Evolutionary conservation across 2,329 filamentous ascomycete species (phyloP).

Genomic region (Phialophora tarda): DNA sequence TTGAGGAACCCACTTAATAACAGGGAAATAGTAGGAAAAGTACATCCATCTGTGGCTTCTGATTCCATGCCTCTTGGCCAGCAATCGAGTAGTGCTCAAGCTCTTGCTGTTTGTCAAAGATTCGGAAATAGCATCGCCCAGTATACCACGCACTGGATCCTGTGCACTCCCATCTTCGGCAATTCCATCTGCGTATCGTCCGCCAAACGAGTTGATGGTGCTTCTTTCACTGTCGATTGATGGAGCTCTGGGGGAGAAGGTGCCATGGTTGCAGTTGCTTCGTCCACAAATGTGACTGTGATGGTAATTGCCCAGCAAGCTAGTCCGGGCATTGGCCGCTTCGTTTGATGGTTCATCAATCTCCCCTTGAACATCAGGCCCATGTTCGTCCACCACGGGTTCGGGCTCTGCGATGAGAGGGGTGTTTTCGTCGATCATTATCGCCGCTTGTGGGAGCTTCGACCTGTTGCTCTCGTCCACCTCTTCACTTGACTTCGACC

Average conservation of each 20-base stretch:
- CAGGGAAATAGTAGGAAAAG: slow-evolving; percentile 88
- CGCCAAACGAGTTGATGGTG: slow-evolving; percentile 41
- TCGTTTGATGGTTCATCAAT: slow-evolving; percentile 34
- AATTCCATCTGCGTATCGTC: slow-evolving; percentile 35
- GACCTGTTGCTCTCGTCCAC: neutral
- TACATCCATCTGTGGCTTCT: slow-evolving; percentile 81
- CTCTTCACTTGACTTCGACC: slow-evolving; percentile 30
- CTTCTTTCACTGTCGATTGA: slow-evolving; percentile 54
- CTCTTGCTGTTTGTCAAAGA: slow-evolving; percentile 48
- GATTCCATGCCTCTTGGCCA: slow-evolving; percentile 75
- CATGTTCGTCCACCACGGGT: slow-evolving; percentile 22
- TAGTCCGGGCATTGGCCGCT: slow-evolving; percentile 45
- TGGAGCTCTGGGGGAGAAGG: slow-evolving; percentile 71
- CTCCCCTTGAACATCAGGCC: slow-evolving; percentile 19
- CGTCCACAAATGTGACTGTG: slow-evolving; percentile 48
- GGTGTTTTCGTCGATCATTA: slow-evolving; percentile 15
- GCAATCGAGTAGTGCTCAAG: slow-evolving; percentile 72
- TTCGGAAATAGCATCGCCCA: slow-evolving; percentile 53
- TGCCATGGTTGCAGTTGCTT: slow-evolving; percentile 70
- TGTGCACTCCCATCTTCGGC: slow-evolving; percentile 33
- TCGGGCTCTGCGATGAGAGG: slow-evolving; percentile 31
- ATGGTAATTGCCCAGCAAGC: slow-evolving; percentile 50
- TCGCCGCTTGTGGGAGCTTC: slow-evolving; percentile 22
- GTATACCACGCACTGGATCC: slow-evolving; percentile 45
- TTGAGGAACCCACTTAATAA: slow-evolving; percentile 86